Conservation (phyloP, 768 basidiomycete species). For the Botryobasidium botryosum region DNA sequence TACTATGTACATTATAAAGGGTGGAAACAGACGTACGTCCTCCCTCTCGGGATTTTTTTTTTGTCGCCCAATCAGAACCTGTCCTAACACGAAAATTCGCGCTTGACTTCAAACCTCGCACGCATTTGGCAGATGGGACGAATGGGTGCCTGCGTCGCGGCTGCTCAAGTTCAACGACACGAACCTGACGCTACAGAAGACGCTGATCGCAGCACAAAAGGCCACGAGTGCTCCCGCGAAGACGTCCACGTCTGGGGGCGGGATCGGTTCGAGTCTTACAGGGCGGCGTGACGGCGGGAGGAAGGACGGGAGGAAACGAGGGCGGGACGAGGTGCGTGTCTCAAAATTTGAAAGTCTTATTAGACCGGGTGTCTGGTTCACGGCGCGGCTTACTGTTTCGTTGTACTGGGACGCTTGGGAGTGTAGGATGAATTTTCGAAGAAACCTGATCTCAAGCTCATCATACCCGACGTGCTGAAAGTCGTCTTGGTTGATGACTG, state of each 20-base stretch:
- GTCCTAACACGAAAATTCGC: neutral
- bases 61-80: neutral
- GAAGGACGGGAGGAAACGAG: conserved; percentile 54
- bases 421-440: conserved; percentile 67
- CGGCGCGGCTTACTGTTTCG: too few species aligned
- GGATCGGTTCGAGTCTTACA: neutral
- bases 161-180: conserved; percentile 73
- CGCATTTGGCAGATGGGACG: conserved; percentile 69
- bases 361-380: too few species aligned
- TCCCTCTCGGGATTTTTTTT: neutral
- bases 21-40: conserved; percentile 85
- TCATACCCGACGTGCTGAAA: conserved; percentile 81
- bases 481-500: conserved; percentile 87
- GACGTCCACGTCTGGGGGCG: neutral
- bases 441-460: conserved; percentile 80
- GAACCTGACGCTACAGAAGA: conserved; percentile 64
- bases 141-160: conserved; percentile 77
- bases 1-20: conserved; percentile 98
- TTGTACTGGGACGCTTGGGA: too few species aligned
- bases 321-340: conserved; percentile 50
- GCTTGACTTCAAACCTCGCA: neutral
- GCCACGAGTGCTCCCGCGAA: neutral
- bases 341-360: too few species aligned
- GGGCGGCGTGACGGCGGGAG: conserved; percentile 20
- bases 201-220: conserved; percentile 27